Evolutionary conservation across 768 basidiomycete genomes (phyloP), one percentile per base, ranked within the genome.

Genomic region (Coprinopsis cinerea): DNA sequence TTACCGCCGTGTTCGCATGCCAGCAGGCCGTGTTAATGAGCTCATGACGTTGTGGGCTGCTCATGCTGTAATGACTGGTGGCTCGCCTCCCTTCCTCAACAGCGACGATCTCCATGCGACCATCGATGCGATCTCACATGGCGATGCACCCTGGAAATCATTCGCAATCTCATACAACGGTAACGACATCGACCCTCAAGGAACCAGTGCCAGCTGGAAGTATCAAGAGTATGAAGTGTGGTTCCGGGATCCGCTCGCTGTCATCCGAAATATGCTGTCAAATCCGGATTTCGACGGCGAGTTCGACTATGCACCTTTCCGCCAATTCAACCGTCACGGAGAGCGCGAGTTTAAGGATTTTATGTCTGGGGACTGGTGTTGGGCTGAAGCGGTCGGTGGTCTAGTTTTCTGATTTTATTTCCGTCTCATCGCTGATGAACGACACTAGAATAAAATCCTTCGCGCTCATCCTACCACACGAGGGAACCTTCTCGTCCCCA

Each of bases 281-380:
- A 71, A 70, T 43, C 62, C 67, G 0, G 65, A 69, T 17, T 68
- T 70, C 48, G 49, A 62, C 3, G 57, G 51, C 0, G 55, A 61
- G 17, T 63, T 69, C 22, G 67, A 73, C 44, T 58, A 59, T 25
- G 48, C 56, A 4, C 65, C 67, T 0, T 67, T 63, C 34, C 52
- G 59, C 3, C 59, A 66, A 18, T 45, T 59, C 27, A 57, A 61
- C 9, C 30, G 44, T 0, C 34, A 61, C 20, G 61, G 59, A 0
- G 52, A 62, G 26, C 49, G 63, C 0, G 53, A 51, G 2, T 66
- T 55, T 49, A 41, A 41, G 9, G 59, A 74, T 47, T 59, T 74
- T n/a, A 71, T 75, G 69, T 71, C 70, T 0, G 71, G 64, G 0
- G 60, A 68, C 44, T 73, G 59, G 53, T 64, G 63, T 0, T 75